phyloP scores from a whole-genome alignment of 2,329 filamentous ascomycete genomes.

The Fusarium circinatum region DNA sequence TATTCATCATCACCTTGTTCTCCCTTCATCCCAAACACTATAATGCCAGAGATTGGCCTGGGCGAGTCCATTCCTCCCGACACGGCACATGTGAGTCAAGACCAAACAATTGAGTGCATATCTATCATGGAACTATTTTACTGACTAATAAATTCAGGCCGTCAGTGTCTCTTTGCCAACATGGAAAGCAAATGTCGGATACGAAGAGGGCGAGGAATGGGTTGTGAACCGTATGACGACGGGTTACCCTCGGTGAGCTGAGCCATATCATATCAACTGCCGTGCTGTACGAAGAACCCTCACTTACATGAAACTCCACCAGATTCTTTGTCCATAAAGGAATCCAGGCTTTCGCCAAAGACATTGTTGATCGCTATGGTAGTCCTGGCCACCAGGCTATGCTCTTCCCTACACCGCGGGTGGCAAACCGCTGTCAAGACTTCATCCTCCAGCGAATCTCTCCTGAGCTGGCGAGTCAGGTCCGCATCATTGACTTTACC shows the following conservation, averaged over 20 bases:
- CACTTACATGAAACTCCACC: constrained; percentile 18
- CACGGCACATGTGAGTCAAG: constrained; percentile 76
- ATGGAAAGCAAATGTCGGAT: constrained; percentile 90
- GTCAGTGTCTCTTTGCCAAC: constrained; percentile 96
- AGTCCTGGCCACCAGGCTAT: constrained; percentile 74
- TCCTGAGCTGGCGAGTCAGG: constrained; percentile 57
- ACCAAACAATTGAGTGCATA: neutral
- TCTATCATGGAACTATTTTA: neutral
- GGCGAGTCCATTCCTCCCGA: constrained; percentile 81
- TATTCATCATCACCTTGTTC: neutral
- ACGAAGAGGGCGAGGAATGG: constrained; percentile 92
- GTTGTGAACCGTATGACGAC: constrained; percentile 87
- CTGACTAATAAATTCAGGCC: constrained; percentile 65
- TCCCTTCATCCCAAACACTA: neutral
- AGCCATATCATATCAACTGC: constrained; percentile 25
- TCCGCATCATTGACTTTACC: constrained; percentile 70
- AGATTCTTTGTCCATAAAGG: constrained; percentile 93
- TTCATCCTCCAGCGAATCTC: constrained; percentile 75
- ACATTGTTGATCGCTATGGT: constrained; percentile 74
- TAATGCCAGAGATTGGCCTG: constrained; percentile 62
- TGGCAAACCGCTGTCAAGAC: constrained; percentile 76
- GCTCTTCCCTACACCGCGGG: constrained; percentile 79
- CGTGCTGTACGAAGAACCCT: neutral
- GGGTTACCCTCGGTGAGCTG: constrained; percentile 85
- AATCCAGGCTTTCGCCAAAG: constrained; percentile 77